Evolutionary conservation across 1,284 basidiomycete species (phyloP).

Genomic region (Fomitopsis palustris): DNA sequence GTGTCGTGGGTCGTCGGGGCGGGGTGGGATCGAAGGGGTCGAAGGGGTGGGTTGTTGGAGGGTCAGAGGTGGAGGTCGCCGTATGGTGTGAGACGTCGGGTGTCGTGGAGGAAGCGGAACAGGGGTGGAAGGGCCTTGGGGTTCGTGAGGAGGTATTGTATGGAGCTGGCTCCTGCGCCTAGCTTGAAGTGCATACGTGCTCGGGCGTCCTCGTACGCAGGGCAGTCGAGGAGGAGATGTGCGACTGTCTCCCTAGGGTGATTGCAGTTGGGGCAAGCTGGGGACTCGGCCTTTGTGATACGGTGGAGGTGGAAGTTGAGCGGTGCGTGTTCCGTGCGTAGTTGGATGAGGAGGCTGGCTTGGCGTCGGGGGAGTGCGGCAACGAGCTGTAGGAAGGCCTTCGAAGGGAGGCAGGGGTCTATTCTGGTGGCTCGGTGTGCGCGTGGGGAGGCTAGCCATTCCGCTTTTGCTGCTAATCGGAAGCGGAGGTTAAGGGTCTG

Average conservation of each 20-base stretch:
- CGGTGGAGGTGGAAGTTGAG: conserved; percentile 25
- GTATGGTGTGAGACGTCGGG: conserved; percentile 4
- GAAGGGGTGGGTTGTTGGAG: no score
- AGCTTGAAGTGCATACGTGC: no score
- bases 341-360: conserved; percentile 23
- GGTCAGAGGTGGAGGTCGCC: background rate
- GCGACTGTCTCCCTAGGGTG: conserved; percentile 16
- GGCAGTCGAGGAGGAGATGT: conserved; percentile 26
- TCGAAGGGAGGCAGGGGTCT: conserved; percentile 10
- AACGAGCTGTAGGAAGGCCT: background rate
- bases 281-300: conserved; percentile 13
- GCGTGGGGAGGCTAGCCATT: conserved; percentile 9
- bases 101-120: conserved; percentile 8
- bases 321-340: conserved; percentile 25
- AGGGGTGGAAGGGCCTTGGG: conserved; percentile 3
- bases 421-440: background rate
- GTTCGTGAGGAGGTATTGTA: conserved; percentile 1
- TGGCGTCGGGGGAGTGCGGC: conserved; percentile 7
- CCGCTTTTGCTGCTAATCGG: background rate
- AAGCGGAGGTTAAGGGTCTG: conserved; percentile 1
- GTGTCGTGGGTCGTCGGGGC: no score
- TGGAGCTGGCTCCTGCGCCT: conserved; percentile 8
- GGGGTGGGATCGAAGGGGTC: no score
- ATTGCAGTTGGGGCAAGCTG: conserved; percentile 23
- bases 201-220: no score